Percentiles rank a stretch among this genome's conserved stretches.
phyloP scores from a whole-genome alignment of 768 basidiomycete genomes.

The Phallus indusiatus region DNA sequence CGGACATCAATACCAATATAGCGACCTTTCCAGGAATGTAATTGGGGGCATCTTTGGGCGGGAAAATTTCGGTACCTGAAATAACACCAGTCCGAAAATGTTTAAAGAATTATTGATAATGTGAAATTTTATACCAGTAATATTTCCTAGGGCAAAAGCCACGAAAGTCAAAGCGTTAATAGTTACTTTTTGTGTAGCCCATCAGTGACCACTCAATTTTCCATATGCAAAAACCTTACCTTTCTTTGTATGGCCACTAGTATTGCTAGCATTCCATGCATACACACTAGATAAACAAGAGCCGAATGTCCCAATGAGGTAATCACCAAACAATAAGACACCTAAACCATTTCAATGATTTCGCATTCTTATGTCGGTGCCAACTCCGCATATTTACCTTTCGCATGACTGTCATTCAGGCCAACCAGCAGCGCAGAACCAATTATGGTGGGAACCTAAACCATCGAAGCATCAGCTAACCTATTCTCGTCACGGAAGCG shows the following conservation, averaged over 20 bases:
- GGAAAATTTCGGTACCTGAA: constrained; percentile 47
- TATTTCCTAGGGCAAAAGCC: constrained; percentile 48
- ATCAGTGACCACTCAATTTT: not conserved
- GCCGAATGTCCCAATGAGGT: constrained; percentile 45
- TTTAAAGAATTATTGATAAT: not conserved
- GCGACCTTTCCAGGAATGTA: constrained; percentile 62
- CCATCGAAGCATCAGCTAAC: too few species aligned
- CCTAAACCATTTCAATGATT: not conserved
- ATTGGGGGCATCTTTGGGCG: constrained; percentile 47
- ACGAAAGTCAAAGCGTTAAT: constrained; percentile 52
- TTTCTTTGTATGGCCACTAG: constrained; percentile 59
- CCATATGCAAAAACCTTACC: constrained; percentile 11
- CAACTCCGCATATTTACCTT: constrained; percentile 25
- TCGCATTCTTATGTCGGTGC: constrained; percentile 47
- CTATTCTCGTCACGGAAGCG: too few species aligned
- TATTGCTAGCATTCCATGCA: constrained; percentile 58
- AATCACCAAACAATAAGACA: constrained; percentile 24
- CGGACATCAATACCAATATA: constrained; percentile 48
- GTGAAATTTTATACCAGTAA: constrained; percentile 26
- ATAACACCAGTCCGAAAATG: not conserved
- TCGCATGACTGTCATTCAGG: constrained; percentile 36
- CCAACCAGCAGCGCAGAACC: constrained; percentile 48
- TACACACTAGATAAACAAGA: constrained; percentile 51
- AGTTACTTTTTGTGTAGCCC: constrained; percentile 29
- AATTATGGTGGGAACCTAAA: constrained; percentile 45